A percentile compares a stretch with the other conserved stretches of the same genome.
Evolutionary conservation across 176 grass and related monocot species (phyloP).

Genomic region (Hyparrhenia diplandra): DNA sequence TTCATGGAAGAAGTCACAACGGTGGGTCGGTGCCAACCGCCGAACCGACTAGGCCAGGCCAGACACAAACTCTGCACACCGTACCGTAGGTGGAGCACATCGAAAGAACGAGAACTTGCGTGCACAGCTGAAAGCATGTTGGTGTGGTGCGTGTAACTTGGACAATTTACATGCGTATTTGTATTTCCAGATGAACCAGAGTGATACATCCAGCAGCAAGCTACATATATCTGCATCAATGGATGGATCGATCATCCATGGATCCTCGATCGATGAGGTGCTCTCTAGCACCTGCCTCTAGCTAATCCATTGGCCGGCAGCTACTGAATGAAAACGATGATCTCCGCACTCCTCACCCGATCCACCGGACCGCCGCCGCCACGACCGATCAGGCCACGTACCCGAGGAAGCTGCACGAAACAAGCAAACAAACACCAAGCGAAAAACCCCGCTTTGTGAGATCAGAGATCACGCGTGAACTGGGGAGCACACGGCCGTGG

Average conservation of each 20-base stretch:
- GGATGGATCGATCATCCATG: too few relatives aligned
- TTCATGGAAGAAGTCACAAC: background rate
- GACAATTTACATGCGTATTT: background rate
- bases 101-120: background rate
- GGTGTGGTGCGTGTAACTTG: background rate
- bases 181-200: too few relatives aligned
- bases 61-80: too few relatives aligned
- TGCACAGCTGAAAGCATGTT: background rate
- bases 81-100: background rate
- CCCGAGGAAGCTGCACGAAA: constrained; percentile 45
- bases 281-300: too few relatives aligned
- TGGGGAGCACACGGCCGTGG: background rate
- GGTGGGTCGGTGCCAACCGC: background rate
- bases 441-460: background rate
- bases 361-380: background rate
- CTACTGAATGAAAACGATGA: background rate
- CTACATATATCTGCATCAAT: too few relatives aligned
- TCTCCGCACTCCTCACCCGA: background rate
- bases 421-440: background rate
- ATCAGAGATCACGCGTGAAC: background rate
- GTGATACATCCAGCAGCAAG: too few relatives aligned
- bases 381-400: constrained; percentile 32
- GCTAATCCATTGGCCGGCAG: too few relatives aligned
- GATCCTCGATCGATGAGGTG: too few relatives aligned
- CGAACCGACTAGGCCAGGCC: too few relatives aligned